Evolutionary conservation across 2,329 filamentous ascomycete genomes (phyloP).

Genomic region (Neofusicoccum kwambonambiense): DNA sequence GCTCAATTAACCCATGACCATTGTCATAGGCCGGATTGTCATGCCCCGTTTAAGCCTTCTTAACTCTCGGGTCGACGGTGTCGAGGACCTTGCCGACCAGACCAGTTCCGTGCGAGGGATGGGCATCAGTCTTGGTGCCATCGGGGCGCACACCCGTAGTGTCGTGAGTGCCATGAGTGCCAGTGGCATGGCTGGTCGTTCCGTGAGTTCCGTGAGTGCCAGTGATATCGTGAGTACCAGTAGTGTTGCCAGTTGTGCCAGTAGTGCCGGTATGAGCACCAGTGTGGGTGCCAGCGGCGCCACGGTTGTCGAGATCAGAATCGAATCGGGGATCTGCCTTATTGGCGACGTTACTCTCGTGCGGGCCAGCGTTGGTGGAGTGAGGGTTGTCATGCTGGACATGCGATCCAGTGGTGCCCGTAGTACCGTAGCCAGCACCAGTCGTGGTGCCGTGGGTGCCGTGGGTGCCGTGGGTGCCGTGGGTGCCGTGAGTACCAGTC

Average conservation of each 20-base stretch:
- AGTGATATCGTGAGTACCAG: neutral
- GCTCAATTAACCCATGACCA: neutral
- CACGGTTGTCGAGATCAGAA: constrained; percentile 13
- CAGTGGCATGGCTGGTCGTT: neutral
- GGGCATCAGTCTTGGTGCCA: neutral
- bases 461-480: neutral
- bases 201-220: neutral
- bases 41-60: neutral
- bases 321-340: constrained; percentile 13
- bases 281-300: neutral
- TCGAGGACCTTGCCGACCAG: constrained; percentile 7
- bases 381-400: neutral
- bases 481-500: neutral
- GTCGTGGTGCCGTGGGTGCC: neutral
- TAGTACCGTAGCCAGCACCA: neutral
- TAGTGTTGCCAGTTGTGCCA: neutral
- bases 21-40: too few species aligned
- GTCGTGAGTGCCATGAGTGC: neutral
- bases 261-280: neutral
- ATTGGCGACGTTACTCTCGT: neutral
- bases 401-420: neutral
- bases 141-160: neutral
- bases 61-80: constrained; percentile 18
- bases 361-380: constrained; percentile 13
- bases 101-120: neutral